phyloP scores from a whole-genome alignment of 441 rosid genomes.

The Brassica hybrid region DNA sequence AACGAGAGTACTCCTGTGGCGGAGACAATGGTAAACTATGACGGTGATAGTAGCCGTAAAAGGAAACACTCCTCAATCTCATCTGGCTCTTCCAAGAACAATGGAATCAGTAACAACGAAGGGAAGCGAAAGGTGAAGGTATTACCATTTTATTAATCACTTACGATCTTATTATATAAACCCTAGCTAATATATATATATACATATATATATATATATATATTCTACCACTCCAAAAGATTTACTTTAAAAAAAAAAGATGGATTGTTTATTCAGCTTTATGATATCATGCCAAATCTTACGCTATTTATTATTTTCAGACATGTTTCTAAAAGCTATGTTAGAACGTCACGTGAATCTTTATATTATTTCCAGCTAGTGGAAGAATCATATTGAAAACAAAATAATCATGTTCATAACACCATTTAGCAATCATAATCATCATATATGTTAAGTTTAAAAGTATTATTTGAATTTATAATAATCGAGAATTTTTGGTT shows the following conservation, averaged over 20 bases:
- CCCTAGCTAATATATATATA: neutral
- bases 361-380: neutral
- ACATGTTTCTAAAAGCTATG: neutral
- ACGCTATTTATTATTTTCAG: neutral
- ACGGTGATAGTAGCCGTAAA: conserved; percentile 49
- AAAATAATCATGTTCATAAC: neutral
- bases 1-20: conserved; percentile 42
- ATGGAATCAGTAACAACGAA: conserved; percentile 47
- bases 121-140: conserved; percentile 88
- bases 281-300: conserved; percentile 7
- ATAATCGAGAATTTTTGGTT: too few species aligned
- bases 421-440: too few species aligned
- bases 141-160: conserved; percentile 15
- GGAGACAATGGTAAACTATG: conserved; percentile 40
- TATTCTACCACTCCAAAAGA: neutral
- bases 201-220: neutral
- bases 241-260: neutral
- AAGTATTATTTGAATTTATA: neutral
- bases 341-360: conserved; percentile 12
- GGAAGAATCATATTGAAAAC: neutral
- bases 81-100: conserved; percentile 49
- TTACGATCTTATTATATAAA: neutral
- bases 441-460: neutral
- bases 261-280: neutral
- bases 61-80: conserved; percentile 51